Conservation (phyloP, 768 basidiomycete genomes). For the Suillus paluster region DNA sequence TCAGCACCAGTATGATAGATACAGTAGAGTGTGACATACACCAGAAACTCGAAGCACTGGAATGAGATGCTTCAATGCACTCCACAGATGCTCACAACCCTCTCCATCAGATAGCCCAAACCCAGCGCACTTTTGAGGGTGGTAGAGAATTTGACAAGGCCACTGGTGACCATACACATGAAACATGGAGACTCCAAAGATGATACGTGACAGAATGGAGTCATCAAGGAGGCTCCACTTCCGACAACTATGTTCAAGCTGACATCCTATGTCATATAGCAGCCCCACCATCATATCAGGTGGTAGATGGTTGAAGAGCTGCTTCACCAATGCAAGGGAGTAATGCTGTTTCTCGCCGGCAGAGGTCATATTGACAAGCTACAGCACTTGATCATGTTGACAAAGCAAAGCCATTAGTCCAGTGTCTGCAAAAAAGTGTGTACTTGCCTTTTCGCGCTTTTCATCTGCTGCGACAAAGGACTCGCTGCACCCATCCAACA, state of each 20-base stretch:
- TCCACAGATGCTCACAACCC: conserved; percentile 42
- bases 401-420: conserved; percentile 23
- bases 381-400: conserved; percentile 21
- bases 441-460: conserved; percentile 22
- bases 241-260: conserved; percentile 22
- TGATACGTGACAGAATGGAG: conserved; percentile 14
- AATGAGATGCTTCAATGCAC: conserved; percentile 19
- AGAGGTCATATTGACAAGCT: conserved; percentile 20
- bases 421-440: conserved; percentile 19
- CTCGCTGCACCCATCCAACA: conserved; percentile 37
- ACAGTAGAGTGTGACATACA: conserved; percentile 12
- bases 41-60: conserved; percentile 21
- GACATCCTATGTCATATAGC: conserved; percentile 33
- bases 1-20: conserved; percentile 10
- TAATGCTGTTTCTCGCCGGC: conserved; percentile 23
- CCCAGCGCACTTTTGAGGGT: conserved; percentile 34
- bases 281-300: conserved; percentile 14
- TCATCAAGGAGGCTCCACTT: conserved; percentile 8
- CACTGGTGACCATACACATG: conserved; percentile 42
- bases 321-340: conserved; percentile 19
- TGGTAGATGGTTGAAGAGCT: conserved; percentile 23
- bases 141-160: conserved; percentile 40
- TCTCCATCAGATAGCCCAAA: conserved; percentile 42
- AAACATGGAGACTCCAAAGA: conserved; percentile 37
- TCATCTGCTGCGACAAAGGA: conserved; percentile 30